Base-by-base conservation (phyloP, 805 yeast genomes). In the Kodamaea sagamina region DNA sequence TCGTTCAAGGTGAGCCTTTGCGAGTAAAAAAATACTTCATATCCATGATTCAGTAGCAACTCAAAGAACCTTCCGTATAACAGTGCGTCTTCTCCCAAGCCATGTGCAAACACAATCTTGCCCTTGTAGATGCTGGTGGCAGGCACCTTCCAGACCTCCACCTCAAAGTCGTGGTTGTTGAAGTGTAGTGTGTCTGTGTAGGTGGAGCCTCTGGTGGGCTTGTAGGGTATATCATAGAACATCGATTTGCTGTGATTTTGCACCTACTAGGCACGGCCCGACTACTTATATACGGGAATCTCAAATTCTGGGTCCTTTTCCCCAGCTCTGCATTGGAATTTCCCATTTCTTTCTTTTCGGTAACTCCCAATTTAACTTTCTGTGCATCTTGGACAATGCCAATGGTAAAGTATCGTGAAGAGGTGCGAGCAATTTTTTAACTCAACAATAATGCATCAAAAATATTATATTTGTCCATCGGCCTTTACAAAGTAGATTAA, bases 71-170 rank as follows among this genome's bases (percentile, higher is more conserved):
- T 18, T 7, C 44, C 44, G 16, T 41, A 41, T 12, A 32, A 32
- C 44, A 41, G 39, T 13, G 31, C 21, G 18, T 34, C 24, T 28
- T 35, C 39, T 6, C 44, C 44, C 31, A 41, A 29, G 3, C 44
- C 44, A 21, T 35, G 44, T 8, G 25, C 25, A 22, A 32, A 41
- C 3, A 35, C 34, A 8, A 35, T 31, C n/a, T 41, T 41, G 2
- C 39, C 44, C 12, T 36, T 41, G 35, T 41, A 41, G 13, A 27
- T 39, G 19, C 39, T 35, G 7, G 44, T 41, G 12, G 36, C 38
- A 4, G 43, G 43, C 6, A 36, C 44, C 26, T 41, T 41, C 39
- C 44, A 41, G n/a, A 27, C 39, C 12, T 41, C 44, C 13, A 35
- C 17, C 16, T 41, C 40, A 16, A 41, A 27, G 29, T 41, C 36